Conservation (phyloP, 768 basidiomycete species). For the Gelatoporia subvermispora region DNA sequence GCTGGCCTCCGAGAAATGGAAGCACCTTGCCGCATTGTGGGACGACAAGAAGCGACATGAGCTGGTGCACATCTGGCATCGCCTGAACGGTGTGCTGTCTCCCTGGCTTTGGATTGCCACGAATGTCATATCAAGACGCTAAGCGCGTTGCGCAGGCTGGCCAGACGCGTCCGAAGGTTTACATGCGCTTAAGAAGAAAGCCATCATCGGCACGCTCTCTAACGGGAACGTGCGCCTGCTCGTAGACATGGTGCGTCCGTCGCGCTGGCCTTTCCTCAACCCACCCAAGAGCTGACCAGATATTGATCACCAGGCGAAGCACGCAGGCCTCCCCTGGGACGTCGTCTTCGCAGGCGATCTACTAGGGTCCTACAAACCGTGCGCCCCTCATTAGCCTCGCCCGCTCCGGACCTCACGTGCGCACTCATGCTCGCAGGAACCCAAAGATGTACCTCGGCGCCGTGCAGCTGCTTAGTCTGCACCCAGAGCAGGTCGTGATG, state of each 20-base stretch:
- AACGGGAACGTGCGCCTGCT: slow-evolving; percentile 62
- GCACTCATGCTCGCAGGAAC: slow-evolving; percentile 30
- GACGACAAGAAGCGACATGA: slow-evolving; percentile 37
- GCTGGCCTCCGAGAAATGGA: slow-evolving; percentile 46
- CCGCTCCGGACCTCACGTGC: not conserved
- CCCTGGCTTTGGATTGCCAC: not conserved
- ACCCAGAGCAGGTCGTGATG: slow-evolving; percentile 50
- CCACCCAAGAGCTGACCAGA: not conserved
- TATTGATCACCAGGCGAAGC: slow-evolving; percentile 44
- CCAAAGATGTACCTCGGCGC: slow-evolving; percentile 48
- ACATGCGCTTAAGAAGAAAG: slow-evolving; percentile 43
- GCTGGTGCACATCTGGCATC: slow-evolving; percentile 55
- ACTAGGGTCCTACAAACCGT: slow-evolving; percentile 65
- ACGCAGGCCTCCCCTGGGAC: slow-evolving; percentile 61
- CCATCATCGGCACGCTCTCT: slow-evolving; percentile 49
- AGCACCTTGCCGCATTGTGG: slow-evolving; percentile 40
- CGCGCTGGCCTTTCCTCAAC: not conserved
- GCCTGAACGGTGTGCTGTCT: slow-evolving; percentile 40
- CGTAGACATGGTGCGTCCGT: slow-evolving; percentile 47
- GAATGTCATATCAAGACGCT: not conserved
- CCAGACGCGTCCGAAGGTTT: slow-evolving; percentile 49
- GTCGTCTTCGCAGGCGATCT: slow-evolving; percentile 56
- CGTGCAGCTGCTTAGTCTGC: slow-evolving; percentile 41
- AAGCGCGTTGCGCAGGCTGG: slow-evolving; percentile 39
- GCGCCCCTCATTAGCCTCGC: slow-evolving; percentile 12